phyloP scores from a whole-genome alignment of 1,139 yeast species.

The Candida neerlandica region DNA sequence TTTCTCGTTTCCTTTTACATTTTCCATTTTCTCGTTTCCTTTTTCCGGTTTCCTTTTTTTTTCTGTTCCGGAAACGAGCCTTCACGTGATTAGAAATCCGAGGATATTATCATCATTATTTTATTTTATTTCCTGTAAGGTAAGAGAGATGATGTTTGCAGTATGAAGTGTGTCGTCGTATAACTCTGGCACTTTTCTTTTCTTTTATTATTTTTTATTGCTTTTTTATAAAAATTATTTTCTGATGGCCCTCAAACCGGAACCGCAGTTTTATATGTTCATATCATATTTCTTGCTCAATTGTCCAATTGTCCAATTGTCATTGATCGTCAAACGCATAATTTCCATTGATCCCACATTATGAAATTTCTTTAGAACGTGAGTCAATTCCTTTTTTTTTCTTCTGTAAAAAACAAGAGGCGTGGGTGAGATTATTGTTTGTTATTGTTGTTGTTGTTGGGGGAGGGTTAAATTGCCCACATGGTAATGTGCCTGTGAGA shows the following conservation, averaged over 20 bases:
- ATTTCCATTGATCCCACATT: no score
- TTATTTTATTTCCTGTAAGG: no score
- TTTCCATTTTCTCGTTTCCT: not conserved
- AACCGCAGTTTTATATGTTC: not conserved
- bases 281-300: no score
- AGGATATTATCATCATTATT: no score
- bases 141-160: no score
- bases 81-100: not conserved
- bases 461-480: not conserved
- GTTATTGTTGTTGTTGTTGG: not conserved
- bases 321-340: not conserved
- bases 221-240: not conserved
- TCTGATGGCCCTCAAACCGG: not conserved
- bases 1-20: not conserved
- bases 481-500: no score
- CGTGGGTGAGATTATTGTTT: not conserved
- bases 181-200: not conserved
- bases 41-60: not conserved
- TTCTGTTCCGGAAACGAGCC: not conserved
- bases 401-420: not conserved
- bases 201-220: not conserved
- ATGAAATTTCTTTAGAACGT: not conserved
- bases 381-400: not conserved
- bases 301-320: not conserved
- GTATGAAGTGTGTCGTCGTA: not conserved